Base-by-base conservation (phyloP, 2,329 filamentous ascomycete species). In the Neofusicoccum ribis region DNA sequence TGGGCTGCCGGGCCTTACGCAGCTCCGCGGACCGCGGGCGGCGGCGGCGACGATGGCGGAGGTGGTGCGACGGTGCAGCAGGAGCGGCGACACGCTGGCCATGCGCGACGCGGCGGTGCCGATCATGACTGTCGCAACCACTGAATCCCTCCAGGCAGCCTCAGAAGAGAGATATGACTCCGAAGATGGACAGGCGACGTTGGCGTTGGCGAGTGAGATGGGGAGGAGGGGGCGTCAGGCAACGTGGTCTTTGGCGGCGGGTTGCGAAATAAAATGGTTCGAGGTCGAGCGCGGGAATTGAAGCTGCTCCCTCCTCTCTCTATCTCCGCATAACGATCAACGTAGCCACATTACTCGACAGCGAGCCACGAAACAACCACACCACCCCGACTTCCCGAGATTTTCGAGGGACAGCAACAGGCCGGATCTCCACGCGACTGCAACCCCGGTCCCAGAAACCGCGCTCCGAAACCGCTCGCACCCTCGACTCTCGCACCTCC, bases 161-260 rank as follows among this genome's bases (percentile, higher is more conserved):
- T 60, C 31, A 31, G 3, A 46, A 47, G 47, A 9, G 54, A 34
- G 36, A 46, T 20, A 47, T 60, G 56, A 60, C 56, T 60, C 56
- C 43, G 43, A 39, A 9, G 56, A 23, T 60, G 41, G n/a, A 23
- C 41, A 34, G 43, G 43, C 56, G 31, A 37, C 43, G 56, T 47
- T 37, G 41, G 56, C 41, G 56, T 46, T 37, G 56, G 27, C 27
- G 27, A 31, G 27, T 47, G 54, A 31, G 39, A 20, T 2, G 54
- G 51, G 23, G 39, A 15, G 31, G 56, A 39, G 17, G 56, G 41
- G 20, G 56, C 27, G 41, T 59, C 43, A 64, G 50, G 61, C 41
- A 64, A 64, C 61, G 61, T 64, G 61, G 61, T 64, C 61, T 56
- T 56, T 47, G 49, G 49, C 46, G 46, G 36, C 27, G 27, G 49